Conservation (phyloP, 2,329 filamentous ascomycete genomes). For the Penicillium sp. region DNA sequence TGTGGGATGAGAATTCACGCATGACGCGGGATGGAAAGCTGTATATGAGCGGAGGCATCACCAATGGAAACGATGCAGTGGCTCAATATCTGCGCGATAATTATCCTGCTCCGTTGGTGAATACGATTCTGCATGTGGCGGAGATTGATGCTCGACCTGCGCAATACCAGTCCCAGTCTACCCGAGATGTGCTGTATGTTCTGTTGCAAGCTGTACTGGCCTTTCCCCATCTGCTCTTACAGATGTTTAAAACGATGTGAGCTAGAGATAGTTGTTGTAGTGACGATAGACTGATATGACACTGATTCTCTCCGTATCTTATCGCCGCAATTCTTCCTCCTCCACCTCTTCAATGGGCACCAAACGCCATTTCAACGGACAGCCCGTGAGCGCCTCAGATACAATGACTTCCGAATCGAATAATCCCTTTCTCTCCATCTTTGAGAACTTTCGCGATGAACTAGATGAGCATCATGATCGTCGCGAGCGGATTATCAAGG, state of each 20-base stretch:
- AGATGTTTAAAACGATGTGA: neutral
- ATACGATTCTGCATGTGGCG: constrained; percentile 31
- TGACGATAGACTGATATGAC: no score
- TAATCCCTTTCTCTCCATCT: constrained; percentile 60
- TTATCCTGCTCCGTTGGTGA: constrained; percentile 24
- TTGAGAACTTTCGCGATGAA: constrained; percentile 77
- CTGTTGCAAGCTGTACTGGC: neutral
- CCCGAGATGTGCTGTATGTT: neutral
- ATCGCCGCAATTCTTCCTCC: constrained; percentile 8
- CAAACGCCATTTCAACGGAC: constrained; percentile 39
- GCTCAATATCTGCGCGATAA: constrained; percentile 18
- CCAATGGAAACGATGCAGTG: constrained; percentile 26
- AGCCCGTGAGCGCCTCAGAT: constrained; percentile 16
- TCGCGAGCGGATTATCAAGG: constrained; percentile 82
- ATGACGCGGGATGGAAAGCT: constrained; percentile 22
- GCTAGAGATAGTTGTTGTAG: no score
- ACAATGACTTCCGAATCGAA: constrained; percentile 17
- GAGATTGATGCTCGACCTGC: constrained; percentile 27
- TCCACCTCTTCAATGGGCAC: constrained; percentile 26
- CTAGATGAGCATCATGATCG: constrained; percentile 93
- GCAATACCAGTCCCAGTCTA: constrained; percentile 19
- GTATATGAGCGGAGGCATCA: constrained; percentile 25
- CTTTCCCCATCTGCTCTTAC: neutral
- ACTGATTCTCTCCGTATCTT: neutral
- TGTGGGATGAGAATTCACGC: constrained; percentile 20